A percentile compares a stretch with the other conserved stretches of the same genome.
These are phyloP conservation scores for Ricinus communis DNA, from an alignment of 345 rosid genomes.

Conservation along the genomic window DNA sequence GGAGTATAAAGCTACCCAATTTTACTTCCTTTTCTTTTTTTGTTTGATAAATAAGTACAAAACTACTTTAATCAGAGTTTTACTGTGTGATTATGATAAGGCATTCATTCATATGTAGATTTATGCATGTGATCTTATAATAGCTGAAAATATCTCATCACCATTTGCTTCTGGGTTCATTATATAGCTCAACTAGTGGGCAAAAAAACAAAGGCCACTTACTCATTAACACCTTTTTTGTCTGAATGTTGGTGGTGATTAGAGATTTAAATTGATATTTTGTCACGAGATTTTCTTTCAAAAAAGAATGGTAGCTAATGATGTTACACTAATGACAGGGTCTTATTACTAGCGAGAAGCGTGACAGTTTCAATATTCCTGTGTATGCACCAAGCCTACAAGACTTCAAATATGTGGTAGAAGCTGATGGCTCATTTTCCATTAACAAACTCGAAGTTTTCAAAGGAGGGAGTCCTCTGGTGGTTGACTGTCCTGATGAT, in stretches of 20 bases:
- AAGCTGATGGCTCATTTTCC: constrained; percentile 63
- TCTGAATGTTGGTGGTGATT: no score
- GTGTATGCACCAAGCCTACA: constrained; percentile 87
- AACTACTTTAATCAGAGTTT: constrained; percentile 16
- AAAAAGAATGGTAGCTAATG: background rate
- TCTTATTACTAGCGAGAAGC: constrained; percentile 59
- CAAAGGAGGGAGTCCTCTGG: constrained; percentile 95
- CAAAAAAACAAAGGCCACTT: no score
- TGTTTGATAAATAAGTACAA: background rate
- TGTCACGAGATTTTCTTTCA: no score
- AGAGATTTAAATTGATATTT: no score
- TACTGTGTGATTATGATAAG: no score
- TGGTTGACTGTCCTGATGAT: constrained; percentile 71
- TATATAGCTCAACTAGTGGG: no score
- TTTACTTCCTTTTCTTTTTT: background rate
- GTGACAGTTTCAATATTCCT: constrained; percentile 87
- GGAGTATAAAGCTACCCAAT: background rate
- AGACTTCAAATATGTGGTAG: constrained; percentile 84
- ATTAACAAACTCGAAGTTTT: constrained; percentile 75
- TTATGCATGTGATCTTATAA: no score
- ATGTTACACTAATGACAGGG: constrained; percentile 42
- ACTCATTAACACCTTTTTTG: no score
- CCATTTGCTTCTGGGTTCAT: no score
- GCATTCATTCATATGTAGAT: no score
- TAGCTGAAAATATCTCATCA: no score